A percentile compares a stretch with the other conserved stretches of the same genome.
These are phyloP conservation scores for Penicillium nordicum DNA, from an alignment of 2,329 filamentous ascomycete species.

Conservation along the genomic window DNA sequence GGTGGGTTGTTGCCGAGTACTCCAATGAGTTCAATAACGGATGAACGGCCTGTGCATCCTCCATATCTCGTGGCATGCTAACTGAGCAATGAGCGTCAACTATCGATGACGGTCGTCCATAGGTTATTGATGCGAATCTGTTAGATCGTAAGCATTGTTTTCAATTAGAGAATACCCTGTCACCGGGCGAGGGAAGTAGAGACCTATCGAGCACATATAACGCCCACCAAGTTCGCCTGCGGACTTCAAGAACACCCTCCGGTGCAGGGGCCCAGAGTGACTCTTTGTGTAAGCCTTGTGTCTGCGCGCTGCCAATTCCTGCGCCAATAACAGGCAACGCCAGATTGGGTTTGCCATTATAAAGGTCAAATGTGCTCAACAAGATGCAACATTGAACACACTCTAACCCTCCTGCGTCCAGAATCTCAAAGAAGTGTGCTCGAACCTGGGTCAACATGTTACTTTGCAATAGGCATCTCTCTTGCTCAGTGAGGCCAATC, in stretches of 20 bases:
- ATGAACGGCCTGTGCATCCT: neutral
- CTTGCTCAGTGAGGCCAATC: neutral
- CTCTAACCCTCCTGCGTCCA: neutral
- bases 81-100: neutral
- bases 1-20: neutral
- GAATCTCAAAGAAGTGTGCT: neutral
- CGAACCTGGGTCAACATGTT: neutral
- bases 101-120: neutral
- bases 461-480: neutral
- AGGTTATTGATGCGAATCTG: neutral
- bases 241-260: neutral
- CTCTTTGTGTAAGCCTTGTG: neutral
- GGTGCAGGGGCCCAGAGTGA: neutral
- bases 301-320: neutral
- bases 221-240: neutral
- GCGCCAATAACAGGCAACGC: neutral
- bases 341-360: neutral
- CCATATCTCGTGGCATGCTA: neutral
- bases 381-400: neutral
- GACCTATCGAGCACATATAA: neutral
- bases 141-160: neutral
- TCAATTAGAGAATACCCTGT: neutral
- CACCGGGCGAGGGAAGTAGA: neutral
- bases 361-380: neutral
- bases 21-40: neutral